Evolutionary conservation across 129 eudicot genomes (phyloP).

Genomic region (Pittosporum tobira): DNA sequence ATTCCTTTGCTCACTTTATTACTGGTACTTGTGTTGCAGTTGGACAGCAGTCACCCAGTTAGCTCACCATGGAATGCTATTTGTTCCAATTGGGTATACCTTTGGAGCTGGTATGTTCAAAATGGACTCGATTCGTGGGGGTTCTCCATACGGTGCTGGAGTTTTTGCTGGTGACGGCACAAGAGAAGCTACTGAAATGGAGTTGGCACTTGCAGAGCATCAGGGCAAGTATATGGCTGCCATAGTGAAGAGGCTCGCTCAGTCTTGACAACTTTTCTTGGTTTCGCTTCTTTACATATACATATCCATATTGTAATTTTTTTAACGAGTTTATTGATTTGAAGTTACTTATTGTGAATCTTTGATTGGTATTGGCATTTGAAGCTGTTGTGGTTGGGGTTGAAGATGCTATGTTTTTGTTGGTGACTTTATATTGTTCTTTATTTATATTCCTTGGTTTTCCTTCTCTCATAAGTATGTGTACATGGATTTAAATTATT

Average conservation of each 20-base stretch:
- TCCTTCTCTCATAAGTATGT: not conserved
- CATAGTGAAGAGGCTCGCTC: constrained; percentile 54
- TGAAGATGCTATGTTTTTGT: too few relatives aligned
- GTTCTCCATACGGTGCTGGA: constrained; percentile 88
- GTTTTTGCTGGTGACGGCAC: constrained; percentile 93
- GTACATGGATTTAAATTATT: not conserved
- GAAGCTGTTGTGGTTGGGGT: too few relatives aligned
- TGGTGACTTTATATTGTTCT: too few relatives aligned
- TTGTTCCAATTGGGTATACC: constrained; percentile 84
- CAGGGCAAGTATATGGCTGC: constrained; percentile 96
- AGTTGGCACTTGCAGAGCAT: constrained; percentile 86
- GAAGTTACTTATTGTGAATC: too few relatives aligned
- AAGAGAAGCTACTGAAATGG: constrained; percentile 66
- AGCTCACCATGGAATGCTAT: constrained; percentile 93
- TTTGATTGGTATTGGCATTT: not conserved
- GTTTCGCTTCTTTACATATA: not conserved
- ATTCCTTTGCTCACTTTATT: not conserved
- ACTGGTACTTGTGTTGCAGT: constrained; percentile 26
- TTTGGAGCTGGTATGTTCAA: constrained; percentile 93
- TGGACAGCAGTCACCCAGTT: constrained; percentile 92
- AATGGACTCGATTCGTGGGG: constrained; percentile 74
- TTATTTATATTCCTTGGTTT: not conserved
- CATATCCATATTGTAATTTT: not conserved
- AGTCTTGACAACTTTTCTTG: constrained; percentile 13
- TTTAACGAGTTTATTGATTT: not conserved